Base-by-base conservation (phyloP, 306 rosid genomes). In the Arachis hypogaea region DNA sequence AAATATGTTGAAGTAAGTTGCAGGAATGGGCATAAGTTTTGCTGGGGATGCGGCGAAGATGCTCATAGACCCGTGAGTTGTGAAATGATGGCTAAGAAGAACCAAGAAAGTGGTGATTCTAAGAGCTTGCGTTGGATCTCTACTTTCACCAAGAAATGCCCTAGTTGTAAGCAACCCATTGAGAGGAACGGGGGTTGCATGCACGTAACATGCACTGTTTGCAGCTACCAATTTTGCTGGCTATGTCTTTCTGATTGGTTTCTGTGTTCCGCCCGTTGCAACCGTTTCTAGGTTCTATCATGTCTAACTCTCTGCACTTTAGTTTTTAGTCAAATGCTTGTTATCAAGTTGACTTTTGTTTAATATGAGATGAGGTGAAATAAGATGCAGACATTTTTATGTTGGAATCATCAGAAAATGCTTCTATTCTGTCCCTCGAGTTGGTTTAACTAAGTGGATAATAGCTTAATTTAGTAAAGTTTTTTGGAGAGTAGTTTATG, bases 31-130 rank as follows among this genome's bases (percentile, higher is more conserved):
- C 75, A 55, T 12, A n/a, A 22, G 0, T 74, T 74, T 74, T 80
- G 83, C 38, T 80, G 76, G 77, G 57, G 46, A 3, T 80, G 77
- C 14, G 61, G 60, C 3, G 64, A 75, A 33, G 77, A 75, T 22
- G 80, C 77, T 63, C 84, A 80, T 33, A 42, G 73, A 11, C 84
- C 77, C 0, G 33, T 63, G 57, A 63, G 65, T 56, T 80, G 84
- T 6, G 56, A 62, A 30, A 69, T 42, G 2, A 68, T 41, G 11
- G 45, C 29, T 3, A 6, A 3, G 4, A 75, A 64, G 30, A 50
- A 14, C 11, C 4, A 16, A 5, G 8, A 33, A 33, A 4, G 4
- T 33, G 38, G 7, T 4, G 59, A 66, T 29, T n/a, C 30, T 0
- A 14, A 14, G 52, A 75, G 59, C 46, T 3, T 11, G 2, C 6